Base-by-base conservation (phyloP, 1,284 basidiomycete genomes). In the Pyrrhoderma noxium region DNA sequence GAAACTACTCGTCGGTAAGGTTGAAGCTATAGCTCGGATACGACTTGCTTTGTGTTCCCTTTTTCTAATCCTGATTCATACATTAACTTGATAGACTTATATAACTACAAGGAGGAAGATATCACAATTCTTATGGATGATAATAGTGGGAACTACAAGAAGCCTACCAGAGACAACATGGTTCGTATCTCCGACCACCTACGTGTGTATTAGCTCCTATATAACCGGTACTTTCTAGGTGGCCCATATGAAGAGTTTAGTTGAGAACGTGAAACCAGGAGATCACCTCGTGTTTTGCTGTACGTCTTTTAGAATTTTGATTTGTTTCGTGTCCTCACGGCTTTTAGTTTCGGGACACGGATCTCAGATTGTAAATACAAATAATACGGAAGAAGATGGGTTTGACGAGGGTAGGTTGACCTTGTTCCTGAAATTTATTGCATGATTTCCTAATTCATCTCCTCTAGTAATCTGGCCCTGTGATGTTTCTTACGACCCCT, bases 281-380 rank as follows among this genome's bases (percentile, higher is more conserved):
- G 56, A 59, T 37, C 47, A 45, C 19, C 50, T 57, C 25, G 51
- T 59, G n/a, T 49, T 59, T 36, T 41, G 48, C 22, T 59, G 57
- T 56, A 34, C 47, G 50, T 43, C 11, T 35, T 13, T 25, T 23
- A 8, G 8, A 3, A n/a, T n/a, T n/a, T 7, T 7, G 19, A 35
- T 31, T 31, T 22, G 18, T 16, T 40, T 25, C 2, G 35, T 35
- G 18, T 25, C 23, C 34, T 47, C 11, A 19, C 16, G 18, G 37
- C 14, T 51, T 8, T 23, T 42, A 58, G 57, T 51, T 45, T 56
- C 55, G 2, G 57, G 57, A 14, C 57, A 58, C 41, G 56, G 55
- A 11, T 51, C 52, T 21, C 57, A 58, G 38, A 31, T 57, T 14
- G 25, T 23, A 25, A 52, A 57, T 19, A 3, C 13, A 2, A 46